Evolutionary conservation across 2,329 filamentous ascomycete species (phyloP).

Genomic region (Claviceps quebecensis): DNA sequence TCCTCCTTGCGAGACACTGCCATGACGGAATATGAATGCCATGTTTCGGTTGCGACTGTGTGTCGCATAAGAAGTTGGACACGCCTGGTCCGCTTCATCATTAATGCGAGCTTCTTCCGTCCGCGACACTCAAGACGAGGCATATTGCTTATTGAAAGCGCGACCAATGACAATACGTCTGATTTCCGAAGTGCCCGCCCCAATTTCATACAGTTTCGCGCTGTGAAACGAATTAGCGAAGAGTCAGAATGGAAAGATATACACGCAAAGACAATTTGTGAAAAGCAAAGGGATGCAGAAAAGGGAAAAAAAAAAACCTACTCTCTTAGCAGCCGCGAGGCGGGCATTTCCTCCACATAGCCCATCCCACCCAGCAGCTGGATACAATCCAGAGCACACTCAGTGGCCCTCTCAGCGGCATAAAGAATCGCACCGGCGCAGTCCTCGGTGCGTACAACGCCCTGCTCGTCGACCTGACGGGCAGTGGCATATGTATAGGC

Average conservation of each 20-base stretch:
- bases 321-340: conserved; percentile 67
- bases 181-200: conserved; percentile 89
- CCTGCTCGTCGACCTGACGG: conserved; percentile 61
- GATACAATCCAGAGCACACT: conserved; percentile 75
- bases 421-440: conserved; percentile 91
- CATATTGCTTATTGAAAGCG: conserved; percentile 79
- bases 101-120: no score
- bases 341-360: conserved; percentile 90
- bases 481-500: conserved; percentile 83
- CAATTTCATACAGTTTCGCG: conserved; percentile 83
- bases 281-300: neutral
- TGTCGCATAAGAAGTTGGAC: no score
- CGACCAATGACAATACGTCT: conserved; percentile 87
- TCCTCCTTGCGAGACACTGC: no score
- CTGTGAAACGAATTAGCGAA: conserved; percentile 17
- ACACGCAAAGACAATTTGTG: neutral
- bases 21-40: no score
- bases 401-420: conserved; percentile 78
- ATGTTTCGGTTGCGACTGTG: no score
- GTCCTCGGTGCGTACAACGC: conserved; percentile 67
- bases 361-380: conserved; percentile 92
- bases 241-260: no score
- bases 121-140: conserved; percentile 14
- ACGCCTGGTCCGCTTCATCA: no score
- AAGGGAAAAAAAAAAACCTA: conserved; percentile 20